These are phyloP conservation scores for Populus hybrid DNA, from an alignment of 441 rosid species.

Conservation along the genomic window DNA sequence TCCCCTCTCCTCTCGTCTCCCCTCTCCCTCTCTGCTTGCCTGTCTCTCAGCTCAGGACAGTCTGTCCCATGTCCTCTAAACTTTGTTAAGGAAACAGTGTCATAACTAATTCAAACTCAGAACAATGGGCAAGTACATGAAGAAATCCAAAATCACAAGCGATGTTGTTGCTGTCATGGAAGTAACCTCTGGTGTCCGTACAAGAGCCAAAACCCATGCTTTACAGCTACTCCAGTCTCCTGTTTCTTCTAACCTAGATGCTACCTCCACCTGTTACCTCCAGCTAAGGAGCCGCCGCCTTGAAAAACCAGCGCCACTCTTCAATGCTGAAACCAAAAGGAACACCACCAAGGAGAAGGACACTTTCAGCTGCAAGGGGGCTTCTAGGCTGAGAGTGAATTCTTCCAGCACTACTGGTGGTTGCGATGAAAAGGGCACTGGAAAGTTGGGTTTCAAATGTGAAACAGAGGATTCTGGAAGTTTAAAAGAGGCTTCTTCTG, in stretches of 20 bases:
- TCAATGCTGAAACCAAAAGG: slow-evolving; percentile 22
- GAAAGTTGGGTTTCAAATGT: slow-evolving; percentile 15
- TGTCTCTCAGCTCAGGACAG: neutral
- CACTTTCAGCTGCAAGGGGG: slow-evolving; percentile 23
- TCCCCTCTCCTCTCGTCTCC: neutral
- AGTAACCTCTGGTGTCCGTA: slow-evolving; percentile 65
- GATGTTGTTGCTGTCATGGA: slow-evolving; percentile 67
- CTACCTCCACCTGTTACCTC: slow-evolving; percentile 38
- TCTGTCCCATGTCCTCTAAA: neutral
- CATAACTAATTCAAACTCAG: neutral
- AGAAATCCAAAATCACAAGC: slow-evolving; percentile 60
- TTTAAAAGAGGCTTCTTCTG: slow-evolving; percentile 49
- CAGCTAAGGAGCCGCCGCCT: slow-evolving; percentile 90
- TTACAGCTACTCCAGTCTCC: slow-evolving; percentile 47
- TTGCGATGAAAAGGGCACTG: slow-evolving; percentile 14
- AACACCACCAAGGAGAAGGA: slow-evolving; percentile 25
- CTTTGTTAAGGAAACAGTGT: neutral
- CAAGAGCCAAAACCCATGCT: slow-evolving; percentile 82
- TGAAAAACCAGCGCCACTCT: slow-evolving; percentile 41
- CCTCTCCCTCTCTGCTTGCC: neutral
- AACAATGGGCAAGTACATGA: slow-evolving; percentile 83
- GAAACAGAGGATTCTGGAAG: slow-evolving; percentile 29
- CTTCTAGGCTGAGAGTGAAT: slow-evolving; percentile 14
- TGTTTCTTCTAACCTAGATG: neutral
- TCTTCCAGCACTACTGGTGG: slow-evolving; percentile 11